phyloP scores from a whole-genome alignment of 1,284 basidiomycete genomes.

The Apiotrichum akiyoshidainum region DNA sequence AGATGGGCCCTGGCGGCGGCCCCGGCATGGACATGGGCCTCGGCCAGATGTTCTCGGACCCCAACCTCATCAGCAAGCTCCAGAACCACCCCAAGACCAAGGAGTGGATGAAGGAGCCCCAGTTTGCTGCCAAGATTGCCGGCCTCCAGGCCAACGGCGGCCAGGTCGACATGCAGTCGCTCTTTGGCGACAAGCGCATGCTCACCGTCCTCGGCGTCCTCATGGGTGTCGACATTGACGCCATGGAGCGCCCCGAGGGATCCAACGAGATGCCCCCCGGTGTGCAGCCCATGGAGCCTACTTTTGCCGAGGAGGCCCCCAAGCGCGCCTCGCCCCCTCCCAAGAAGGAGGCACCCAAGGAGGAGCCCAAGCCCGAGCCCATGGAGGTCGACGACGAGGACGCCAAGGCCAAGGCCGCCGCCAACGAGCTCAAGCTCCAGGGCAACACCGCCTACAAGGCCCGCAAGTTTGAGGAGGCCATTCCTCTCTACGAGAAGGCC shows the following conservation, averaged over 20 bases:
- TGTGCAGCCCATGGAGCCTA: conserved; percentile 30
- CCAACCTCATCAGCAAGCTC: conserved; percentile 76
- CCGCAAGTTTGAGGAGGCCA: conserved; percentile 71
- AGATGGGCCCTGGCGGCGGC: conserved; percentile 27
- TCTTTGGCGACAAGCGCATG: conserved; percentile 81
- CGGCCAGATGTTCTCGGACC: conserved; percentile 79
- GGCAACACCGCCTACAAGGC: conserved; percentile 84
- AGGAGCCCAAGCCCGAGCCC: conserved; percentile 54
- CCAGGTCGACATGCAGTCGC: conserved; percentile 47
- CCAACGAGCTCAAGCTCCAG: conserved; percentile 70
- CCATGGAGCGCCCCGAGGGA: conserved; percentile 78
- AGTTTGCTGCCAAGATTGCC: conserved; percentile 65
- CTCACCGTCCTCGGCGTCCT: conserved; percentile 82
- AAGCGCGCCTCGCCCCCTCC: conserved; percentile 36
- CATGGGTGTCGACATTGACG: conserved; percentile 86
- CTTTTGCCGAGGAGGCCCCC: not conserved
- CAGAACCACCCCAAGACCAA: conserved; percentile 80
- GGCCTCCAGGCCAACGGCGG: conserved; percentile 49
- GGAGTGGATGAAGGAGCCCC: conserved; percentile 75
- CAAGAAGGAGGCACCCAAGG: conserved; percentile 49
- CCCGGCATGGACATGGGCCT: conserved; percentile 57
- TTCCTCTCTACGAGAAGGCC: conserved; percentile 71
- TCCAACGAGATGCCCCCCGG: conserved; percentile 74
- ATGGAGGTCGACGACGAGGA: conserved; percentile 68
- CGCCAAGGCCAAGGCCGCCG: conserved; percentile 66